These are phyloP conservation scores for Penicillium sp. DNA, from an alignment of 2,329 filamentous ascomycete species.

Conservation along the genomic window DNA sequence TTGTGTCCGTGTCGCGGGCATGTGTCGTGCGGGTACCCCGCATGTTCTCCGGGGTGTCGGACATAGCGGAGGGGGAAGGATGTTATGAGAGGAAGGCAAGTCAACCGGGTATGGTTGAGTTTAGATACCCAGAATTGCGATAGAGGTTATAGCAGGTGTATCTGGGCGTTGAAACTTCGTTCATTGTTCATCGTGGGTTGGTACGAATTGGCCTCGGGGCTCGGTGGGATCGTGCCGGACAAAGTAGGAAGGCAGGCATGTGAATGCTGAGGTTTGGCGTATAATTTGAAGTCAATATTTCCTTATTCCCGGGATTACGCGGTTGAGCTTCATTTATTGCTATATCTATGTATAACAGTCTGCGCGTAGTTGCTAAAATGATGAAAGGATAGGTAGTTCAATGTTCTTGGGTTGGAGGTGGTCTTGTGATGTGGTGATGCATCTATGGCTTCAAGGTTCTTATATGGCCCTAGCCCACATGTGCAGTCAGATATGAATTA, in stretches of 20 bases:
- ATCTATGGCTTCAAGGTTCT: background rate
- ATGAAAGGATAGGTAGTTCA: background rate
- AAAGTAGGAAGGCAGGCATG: conserved; percentile 4
- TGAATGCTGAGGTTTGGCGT: background rate
- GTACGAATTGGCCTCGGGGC: background rate
- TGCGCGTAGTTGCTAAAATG: too few relatives aligned
- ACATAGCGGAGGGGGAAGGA: conserved; percentile 3
- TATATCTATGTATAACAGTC: too few relatives aligned
- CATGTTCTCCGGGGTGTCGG: conserved; percentile 16
- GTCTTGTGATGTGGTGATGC: background rate
- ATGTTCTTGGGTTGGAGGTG: background rate
- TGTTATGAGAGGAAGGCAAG: background rate
- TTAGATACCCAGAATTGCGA: background rate
- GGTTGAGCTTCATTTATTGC: too few relatives aligned
- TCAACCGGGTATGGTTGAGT: background rate
- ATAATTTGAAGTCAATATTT: too few relatives aligned
- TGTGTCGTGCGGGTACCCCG: conserved; percentile 10
- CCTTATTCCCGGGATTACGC: too few relatives aligned
- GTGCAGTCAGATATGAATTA: too few relatives aligned
- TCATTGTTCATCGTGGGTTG: background rate
- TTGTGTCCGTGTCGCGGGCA: background rate
- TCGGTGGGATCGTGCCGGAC: background rate
- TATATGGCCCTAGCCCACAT: too few relatives aligned
- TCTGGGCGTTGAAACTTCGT: background rate
- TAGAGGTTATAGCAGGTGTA: background rate